These are phyloP conservation scores for Aspergillus nanangensis DNA, from an alignment of 495 filamentous ascomycete species.

Conservation along the genomic window DNA sequence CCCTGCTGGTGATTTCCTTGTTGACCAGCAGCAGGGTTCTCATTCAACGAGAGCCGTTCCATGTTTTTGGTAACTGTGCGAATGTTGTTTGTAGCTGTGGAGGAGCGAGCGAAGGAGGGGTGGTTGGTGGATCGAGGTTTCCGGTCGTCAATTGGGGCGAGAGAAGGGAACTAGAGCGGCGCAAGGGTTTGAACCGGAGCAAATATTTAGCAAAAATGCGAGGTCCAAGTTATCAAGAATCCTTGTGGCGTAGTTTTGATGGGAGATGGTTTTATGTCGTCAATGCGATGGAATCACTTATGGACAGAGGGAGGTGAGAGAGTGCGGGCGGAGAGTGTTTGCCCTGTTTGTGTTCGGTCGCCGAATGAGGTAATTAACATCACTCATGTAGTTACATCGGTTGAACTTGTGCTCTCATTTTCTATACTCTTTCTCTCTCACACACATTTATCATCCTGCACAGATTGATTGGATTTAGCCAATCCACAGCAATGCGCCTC, in stretches of 20 bases:
- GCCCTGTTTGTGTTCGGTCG: constrained; percentile 23
- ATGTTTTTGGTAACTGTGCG: constrained; percentile 18
- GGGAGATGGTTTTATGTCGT: not conserved
- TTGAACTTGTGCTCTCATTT: no score
- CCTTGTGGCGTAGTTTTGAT: no score
- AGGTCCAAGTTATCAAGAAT: constrained; percentile 1
- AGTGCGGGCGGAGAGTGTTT: constrained; percentile 12
- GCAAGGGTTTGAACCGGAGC: not conserved
- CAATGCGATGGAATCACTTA: not conserved
- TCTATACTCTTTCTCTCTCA: no score
- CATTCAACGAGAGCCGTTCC: constrained; percentile 40
- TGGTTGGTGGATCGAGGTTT: constrained; percentile 4
- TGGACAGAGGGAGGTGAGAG: not conserved
- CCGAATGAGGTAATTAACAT: no score
- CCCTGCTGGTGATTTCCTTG: constrained; percentile 17
- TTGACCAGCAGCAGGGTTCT: constrained; percentile 26
- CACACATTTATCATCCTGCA: no score
- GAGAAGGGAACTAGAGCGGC: not conserved
- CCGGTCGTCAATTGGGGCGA: constrained; percentile 1
- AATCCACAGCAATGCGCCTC: no score
- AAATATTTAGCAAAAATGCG: not conserved
- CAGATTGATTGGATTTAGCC: no score
- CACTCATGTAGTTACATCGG: no score
- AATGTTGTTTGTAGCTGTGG: not conserved
- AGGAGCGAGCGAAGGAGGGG: constrained; percentile 8